Evolutionary conservation across 495 filamentous ascomycete species (phyloP), one percentile per base, ranked within the genome.

Genomic region (Trichoderma reesei): DNA sequence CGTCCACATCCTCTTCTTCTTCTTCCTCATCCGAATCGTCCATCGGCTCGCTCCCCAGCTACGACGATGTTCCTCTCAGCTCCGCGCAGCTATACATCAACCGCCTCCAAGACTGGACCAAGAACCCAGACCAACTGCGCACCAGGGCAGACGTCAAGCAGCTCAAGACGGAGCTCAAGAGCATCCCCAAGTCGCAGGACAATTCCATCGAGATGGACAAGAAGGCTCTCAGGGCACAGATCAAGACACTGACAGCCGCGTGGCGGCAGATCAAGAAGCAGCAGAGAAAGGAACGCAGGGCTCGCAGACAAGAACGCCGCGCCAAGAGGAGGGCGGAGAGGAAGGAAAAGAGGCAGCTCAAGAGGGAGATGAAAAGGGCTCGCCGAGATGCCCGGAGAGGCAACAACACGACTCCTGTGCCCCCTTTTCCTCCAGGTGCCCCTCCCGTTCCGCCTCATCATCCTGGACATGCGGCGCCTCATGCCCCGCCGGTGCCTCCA

Each of bases 11-110:
- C 4, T 70, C 67, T 13, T 66, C 67, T 4, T 74, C 71, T 0
- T 76, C 75, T 26, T 68, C 69, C 8, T 38, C 42, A 33, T 77
- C 77, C 1, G 74, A 70, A 41, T 74, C 74, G 0, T 78, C 77
- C 16, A 67, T 78, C 44, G 78, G 75, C 34, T 79, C 76, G 41
- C 76, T 81, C 10, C 78, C 78, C 3, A 78, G 77, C 62, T 76
- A 75, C 65, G 75, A 80, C 61, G 73, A 77, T 46, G 71, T 83
- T 0, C 67, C 67, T 10, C 76, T 78, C 41, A 37, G 78, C 80
- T 67, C 72, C 5, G 8, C 82, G 38, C 72, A 76, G 13, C 46
- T 74, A 6, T 68, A 73, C 3, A 75, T 73, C 63, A 61, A 70
- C n/a, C 69, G 67, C 1, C 63, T 83, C 20, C 54, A 68, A 16